Evolutionary conservation across 805 yeast species (phyloP).

Genomic region (Pichia cabralensis): DNA sequence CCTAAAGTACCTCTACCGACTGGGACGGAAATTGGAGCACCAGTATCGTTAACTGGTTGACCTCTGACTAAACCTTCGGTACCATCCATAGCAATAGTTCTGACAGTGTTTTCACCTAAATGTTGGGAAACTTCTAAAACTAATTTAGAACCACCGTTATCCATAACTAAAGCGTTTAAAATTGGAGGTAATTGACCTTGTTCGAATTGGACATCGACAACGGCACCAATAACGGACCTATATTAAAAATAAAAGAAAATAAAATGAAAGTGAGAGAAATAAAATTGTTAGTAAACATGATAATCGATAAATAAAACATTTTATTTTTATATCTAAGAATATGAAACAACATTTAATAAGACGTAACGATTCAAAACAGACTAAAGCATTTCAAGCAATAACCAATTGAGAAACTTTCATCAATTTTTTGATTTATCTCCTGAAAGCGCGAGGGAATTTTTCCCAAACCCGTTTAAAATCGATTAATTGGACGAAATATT

Average conservation of each 20-base stretch:
- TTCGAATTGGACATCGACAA: constrained; percentile 97
- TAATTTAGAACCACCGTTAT: constrained; percentile 58
- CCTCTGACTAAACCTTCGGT: constrained; percentile 99
- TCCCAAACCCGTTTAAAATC: no score
- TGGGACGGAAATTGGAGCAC: constrained; percentile 97
- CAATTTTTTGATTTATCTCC: no score
- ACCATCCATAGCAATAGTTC: constrained; percentile 99
- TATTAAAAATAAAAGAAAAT: constrained; percentile 1
- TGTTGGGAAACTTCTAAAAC: constrained; percentile 99
- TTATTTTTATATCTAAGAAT: no score
- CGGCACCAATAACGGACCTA: constrained; percentile 98
- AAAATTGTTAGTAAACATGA: neutral
- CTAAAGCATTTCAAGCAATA: no score
- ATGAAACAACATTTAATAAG: no score
- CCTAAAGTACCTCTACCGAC: constrained; percentile 99
- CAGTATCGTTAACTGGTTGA: constrained; percentile 82
- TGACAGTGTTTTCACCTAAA: constrained; percentile 99
- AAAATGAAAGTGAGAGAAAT: no score
- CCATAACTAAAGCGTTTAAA: constrained; percentile 89
- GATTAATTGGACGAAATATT: no score
- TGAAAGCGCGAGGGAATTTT: no score
- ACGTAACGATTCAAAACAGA: no score
- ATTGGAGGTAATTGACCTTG: constrained; percentile 96
- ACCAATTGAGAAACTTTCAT: no score
- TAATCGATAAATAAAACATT: no score